Conservation (phyloP, 345 rosid genomes). For the Eucalyptus cladocalyx region DNA sequence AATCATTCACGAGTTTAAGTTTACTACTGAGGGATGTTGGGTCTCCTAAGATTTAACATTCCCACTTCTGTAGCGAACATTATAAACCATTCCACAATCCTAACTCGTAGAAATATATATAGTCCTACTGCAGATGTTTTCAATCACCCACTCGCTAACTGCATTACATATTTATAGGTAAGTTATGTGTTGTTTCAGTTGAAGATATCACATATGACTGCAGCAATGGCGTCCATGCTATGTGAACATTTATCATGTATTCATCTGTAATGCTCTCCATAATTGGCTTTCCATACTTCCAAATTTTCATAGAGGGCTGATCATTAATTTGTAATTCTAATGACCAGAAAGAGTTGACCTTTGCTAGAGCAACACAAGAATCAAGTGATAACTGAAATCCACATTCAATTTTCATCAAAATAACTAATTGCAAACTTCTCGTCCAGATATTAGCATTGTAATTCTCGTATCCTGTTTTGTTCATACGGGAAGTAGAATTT, state of each 20-base stretch:
- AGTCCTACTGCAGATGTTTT: not conserved
- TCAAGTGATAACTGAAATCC: not conserved
- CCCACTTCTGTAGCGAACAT: not conserved
- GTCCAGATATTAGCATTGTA: not conserved
- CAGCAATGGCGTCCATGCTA: not conserved
- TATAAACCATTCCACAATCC: not conserved
- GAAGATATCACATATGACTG: not conserved
- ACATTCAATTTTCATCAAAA: not conserved
- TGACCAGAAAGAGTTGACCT: not conserved
- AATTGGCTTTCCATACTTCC: not conserved
- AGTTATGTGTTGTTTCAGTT: not conserved
- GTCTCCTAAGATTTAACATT: not conserved
- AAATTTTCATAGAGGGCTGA: not conserved
- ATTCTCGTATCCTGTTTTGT: not conserved
- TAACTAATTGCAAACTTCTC: not conserved
- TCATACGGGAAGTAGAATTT: not conserved
- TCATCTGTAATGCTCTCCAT: not conserved
- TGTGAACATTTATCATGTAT: not conserved
- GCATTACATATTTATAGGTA: not conserved
- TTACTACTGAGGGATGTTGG: not conserved
- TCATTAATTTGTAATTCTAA: not conserved
- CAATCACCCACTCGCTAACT: not conserved
- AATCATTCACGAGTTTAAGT: not conserved
- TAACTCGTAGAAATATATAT: not conserved
- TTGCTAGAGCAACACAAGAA: not conserved